Conservation (phyloP, 2,329 filamentous ascomycete genomes). For the Fusarium albosuccineum region DNA sequence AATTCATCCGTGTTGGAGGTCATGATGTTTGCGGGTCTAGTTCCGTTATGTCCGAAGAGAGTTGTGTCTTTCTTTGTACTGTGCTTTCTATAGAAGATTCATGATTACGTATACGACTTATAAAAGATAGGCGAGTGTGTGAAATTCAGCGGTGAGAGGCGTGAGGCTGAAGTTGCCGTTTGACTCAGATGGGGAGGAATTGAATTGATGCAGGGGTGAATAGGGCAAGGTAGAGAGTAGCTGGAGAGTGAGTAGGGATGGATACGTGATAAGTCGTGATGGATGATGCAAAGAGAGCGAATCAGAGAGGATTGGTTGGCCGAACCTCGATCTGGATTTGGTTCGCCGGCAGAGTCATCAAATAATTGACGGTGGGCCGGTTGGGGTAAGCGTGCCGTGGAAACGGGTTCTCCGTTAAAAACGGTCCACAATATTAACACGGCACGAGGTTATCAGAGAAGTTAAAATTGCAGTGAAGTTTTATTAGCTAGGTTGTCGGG, state of each 20-base stretch:
- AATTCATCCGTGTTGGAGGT: constrained; percentile 53
- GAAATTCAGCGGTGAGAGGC: constrained; percentile 1
- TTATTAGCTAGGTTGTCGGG: no score
- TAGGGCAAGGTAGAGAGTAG: background rate
- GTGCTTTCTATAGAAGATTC: constrained; percentile 34
- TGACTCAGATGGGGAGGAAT: constrained; percentile 33
- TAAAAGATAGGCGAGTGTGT: background rate
- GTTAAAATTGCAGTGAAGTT: constrained; percentile 5
- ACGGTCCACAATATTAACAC: background rate
- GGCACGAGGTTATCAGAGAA: no score
- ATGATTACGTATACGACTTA: constrained; percentile 37
- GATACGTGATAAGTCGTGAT: constrained; percentile 32
- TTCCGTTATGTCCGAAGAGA: constrained; percentile 33
- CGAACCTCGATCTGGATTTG: background rate
- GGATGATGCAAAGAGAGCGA: constrained; percentile 41
- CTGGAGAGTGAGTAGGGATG: background rate
- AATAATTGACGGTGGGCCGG: constrained; percentile 22
- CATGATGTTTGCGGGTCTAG: constrained; percentile 29
- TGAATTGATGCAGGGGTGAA: constrained; percentile 5
- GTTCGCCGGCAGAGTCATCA: constrained; percentile 40
- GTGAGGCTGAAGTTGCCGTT: constrained; percentile 14
- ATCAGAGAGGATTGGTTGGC: constrained; percentile 30
- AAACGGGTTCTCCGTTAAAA: background rate
- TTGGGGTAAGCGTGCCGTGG: constrained; percentile 14
- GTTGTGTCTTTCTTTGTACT: background rate